Base-by-base conservation (phyloP, 139 green algal genomes). In the Trebouxia sp. region DNA sequence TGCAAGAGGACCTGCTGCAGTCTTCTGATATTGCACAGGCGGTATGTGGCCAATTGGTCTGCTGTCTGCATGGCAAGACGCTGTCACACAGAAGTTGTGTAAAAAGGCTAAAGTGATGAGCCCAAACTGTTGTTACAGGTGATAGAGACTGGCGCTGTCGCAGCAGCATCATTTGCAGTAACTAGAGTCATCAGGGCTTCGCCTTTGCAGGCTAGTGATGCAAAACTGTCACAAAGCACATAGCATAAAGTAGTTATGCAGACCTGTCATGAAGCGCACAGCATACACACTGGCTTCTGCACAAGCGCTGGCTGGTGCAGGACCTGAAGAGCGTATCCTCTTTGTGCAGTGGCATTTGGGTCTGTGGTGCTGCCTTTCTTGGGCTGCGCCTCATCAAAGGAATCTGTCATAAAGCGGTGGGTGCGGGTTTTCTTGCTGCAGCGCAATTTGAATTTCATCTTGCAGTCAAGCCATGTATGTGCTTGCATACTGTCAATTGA, bases 11-110 rank as follows among this genome's bases (percentile, higher is more conserved):
- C 5, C 12, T 72, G 32, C 35, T 72, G 62, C 37, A 72, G 35
- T 72, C 62, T 28, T 72, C 62, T 5, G 62, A 72, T 15, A 72
- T 72, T 41, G 62, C 62, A 45, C 62, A 72, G 43, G 62, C 62
- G 62, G 62, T 72, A 72, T 9, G 26, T 10, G 37, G 17, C 6
- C 4, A n/a, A 22, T 35, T 39, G n/a, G 8, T 39, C 15, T 17
- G n/a, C 5, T 3, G 1, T 24, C n/a, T 35, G 2, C 1, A 3
- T 66, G 55, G 6, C 20, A 30, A n/a, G n/a, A n/a, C n/a, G n/a
- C n/a, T n/a, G n/a, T n/a, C n/a, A n/a, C n/a, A n/a, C n/a, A n/a
- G n/a, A n/a, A n/a, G n/a, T n/a, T n/a, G n/a, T n/a, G n/a, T n/a
- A n/a, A n/a, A n/a, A n/a, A n/a, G n/a, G n/a, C n/a, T n/a, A n/a